These are phyloP conservation scores for Ogataea dorogensis DNA, from an alignment of 805 yeast genomes.

Conservation along the genomic window DNA sequence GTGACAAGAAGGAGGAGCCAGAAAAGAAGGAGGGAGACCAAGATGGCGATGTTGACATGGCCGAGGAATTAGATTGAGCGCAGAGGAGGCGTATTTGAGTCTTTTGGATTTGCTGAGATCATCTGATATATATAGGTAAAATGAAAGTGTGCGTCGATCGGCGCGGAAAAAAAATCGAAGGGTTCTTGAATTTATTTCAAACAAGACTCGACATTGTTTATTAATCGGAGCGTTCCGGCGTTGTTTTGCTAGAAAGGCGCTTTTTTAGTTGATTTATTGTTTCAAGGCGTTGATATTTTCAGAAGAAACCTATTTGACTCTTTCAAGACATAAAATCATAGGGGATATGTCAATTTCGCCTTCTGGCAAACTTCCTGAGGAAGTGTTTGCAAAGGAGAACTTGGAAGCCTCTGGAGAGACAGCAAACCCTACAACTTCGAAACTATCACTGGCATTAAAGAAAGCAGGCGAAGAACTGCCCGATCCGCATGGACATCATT, in stretches of 20 bases:
- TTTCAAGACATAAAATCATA: no score
- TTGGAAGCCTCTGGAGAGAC: constrained; percentile 4
- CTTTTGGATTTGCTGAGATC: constrained; percentile 7
- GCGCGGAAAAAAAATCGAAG: neutral
- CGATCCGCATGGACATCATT: constrained; percentile 26
- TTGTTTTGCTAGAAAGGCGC: no score
- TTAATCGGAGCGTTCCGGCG: no score
- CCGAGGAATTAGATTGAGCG: constrained; percentile 21
- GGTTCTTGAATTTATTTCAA: neutral
- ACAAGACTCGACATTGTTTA: neutral
- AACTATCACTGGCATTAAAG: constrained; percentile 31
- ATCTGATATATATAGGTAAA: constrained; percentile 9
- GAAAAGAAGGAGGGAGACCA: constrained; percentile 35
- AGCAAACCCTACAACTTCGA: constrained; percentile 22
- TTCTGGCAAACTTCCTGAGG: neutral
- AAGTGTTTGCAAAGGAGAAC: constrained; percentile 9
- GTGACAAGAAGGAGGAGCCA: constrained; percentile 13
- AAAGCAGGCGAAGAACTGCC: constrained; percentile 22
- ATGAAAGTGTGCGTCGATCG: no score
- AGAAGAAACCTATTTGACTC: no score
- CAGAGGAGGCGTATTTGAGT: constrained; percentile 8
- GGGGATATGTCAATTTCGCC: constrained; percentile 3
- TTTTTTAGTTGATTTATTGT: neutral
- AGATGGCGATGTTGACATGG: constrained; percentile 40
- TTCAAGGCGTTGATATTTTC: no score